Base-by-base conservation (phyloP, 2,329 filamentous ascomycete species). In the Chalara sp. region DNA sequence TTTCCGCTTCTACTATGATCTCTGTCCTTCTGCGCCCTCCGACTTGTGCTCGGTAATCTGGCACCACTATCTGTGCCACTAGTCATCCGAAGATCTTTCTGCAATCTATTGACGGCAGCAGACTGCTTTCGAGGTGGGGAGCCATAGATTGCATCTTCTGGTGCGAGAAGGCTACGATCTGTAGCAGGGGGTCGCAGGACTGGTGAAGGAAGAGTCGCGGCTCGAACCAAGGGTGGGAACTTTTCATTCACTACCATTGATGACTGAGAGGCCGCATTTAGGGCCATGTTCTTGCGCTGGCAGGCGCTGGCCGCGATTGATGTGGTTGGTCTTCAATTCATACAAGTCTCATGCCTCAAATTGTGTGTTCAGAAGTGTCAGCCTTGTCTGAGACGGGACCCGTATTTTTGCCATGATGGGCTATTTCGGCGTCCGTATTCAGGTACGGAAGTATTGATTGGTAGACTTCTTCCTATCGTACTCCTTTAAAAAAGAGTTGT, bases 111-210 rank as follows among this genome's bases (percentile, higher is more conserved):
- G 12, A 65, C 63, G 4, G 64, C 63, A 4, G 66, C 60, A 6
- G 70, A 68, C 47, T 71, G 70, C 46, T 68, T 67, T 49, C 81
- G 77, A 5, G 83, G 81, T 37, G 84, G 80, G 2, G 83, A 81
- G 12, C 76, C 67, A 62, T 81, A 78, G 68, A 89, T 88, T 50
- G 89, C 89, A 79, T 95, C 89, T 71, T 92, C 86, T 12, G 89
- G 89, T 4, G 88, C 85, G 41, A 95, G 82, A 56, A 83, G 84
- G 47, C 78, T 84, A 32, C 84, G 83, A 59, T 84, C 80, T 11
- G 61, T 56, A 13, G 53, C 54, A 31, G 47, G 29, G 13, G 47
- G 32, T 39, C 44, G 48, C 10, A 32, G 11, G 41, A 10, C 41
- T 10, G 32, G 44, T 21, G 42, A 46, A 6, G 58, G 62, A 12